Evolutionary conservation across 2,329 filamentous ascomycete species (phyloP), one percentile per base, ranked within the genome.

Genomic region (Cytospora piceae): DNA sequence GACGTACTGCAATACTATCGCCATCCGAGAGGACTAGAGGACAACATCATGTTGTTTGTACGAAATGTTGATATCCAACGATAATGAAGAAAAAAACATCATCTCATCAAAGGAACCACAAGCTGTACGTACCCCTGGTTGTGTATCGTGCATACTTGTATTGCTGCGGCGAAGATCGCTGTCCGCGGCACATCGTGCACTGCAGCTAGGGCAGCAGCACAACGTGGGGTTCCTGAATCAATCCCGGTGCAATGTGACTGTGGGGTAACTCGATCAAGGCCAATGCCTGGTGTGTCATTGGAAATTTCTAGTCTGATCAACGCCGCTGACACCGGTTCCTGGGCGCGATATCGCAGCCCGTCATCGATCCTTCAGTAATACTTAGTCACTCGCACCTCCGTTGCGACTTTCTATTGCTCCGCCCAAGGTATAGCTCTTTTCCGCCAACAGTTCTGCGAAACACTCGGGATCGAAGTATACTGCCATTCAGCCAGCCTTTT

Each of bases 71-170:
- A 63, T 61, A 53, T 65, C 29, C 63, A 32, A 68, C 57, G 55
- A 53, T 66, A 66, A 66, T 68, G 66, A 66, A 65, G 51, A 54
- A 46, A 66, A 63, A 63, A 57, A 34, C 32, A 60, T 56, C 42
- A 51, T 52, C 17, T 60, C 39, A 57, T 39, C 22, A 15, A 22
- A 37, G 22, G 27, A 24, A 22, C 31, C 8, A 15, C 11, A 34
- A 60, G n/a, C 29, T 15, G 32, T n/a, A 3, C 29, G 32, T n/a
- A 3, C 29, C 6, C 2, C 3, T 29, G 27, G 1, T 14, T 29
- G 7, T 11, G 14, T 46, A 37, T 7, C 32, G 32, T 53, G 14
- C 15, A 12, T 20, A 54, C 9, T 51, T n/a, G 37, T 29, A n/a
- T 37, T n/a, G n/a, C 60, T 56, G 53, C 32, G 55, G 20, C 31